Conservation (phyloP, 164 flowering plant species). For the Stephania yunnanensis region DNA sequence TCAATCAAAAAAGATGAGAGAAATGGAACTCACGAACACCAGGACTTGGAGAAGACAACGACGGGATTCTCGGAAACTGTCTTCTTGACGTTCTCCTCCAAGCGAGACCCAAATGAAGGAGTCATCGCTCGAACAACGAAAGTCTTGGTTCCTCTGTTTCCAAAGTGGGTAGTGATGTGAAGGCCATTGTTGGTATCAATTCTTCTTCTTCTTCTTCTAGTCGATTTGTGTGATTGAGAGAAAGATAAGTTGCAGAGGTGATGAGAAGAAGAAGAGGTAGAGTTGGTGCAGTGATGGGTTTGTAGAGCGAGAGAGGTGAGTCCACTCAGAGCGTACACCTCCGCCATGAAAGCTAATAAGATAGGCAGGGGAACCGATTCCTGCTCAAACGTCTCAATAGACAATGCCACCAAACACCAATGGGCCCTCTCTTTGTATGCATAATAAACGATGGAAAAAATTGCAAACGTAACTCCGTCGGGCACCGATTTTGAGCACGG, state of each 20-base stretch:
- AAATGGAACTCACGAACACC: conserved; percentile 83
- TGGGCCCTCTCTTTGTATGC: neutral
- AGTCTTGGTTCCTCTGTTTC: neutral
- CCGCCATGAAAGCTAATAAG: conserved; percentile 4
- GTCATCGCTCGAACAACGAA: conserved; percentile 22
- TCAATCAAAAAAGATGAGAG: neutral
- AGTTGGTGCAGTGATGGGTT: conserved; percentile 5
- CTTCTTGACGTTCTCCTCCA: conserved; percentile 74
- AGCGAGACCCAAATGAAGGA: conserved; percentile 61
- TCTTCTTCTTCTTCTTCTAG: neutral
- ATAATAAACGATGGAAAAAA: too few species aligned
- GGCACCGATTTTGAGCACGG: too few species aligned
- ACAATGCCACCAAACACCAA: too few species aligned
- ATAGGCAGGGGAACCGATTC: neutral
- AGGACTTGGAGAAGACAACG: conserved; percentile 89
- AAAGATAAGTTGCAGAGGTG: conserved; percentile 1
- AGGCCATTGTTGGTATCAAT: neutral
- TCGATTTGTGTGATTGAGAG: neutral
- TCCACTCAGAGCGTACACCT: neutral
- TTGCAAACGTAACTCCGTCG: too few species aligned
- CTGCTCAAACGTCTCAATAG: neutral
- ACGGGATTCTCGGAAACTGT: conserved; percentile 69
- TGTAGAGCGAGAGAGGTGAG: conserved; percentile 1
- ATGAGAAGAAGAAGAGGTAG: neutral
- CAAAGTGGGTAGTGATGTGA: conserved; percentile 2